phyloP scores from a whole-genome alignment of 106 monocot species.

The Triglochin maritima region DNA sequence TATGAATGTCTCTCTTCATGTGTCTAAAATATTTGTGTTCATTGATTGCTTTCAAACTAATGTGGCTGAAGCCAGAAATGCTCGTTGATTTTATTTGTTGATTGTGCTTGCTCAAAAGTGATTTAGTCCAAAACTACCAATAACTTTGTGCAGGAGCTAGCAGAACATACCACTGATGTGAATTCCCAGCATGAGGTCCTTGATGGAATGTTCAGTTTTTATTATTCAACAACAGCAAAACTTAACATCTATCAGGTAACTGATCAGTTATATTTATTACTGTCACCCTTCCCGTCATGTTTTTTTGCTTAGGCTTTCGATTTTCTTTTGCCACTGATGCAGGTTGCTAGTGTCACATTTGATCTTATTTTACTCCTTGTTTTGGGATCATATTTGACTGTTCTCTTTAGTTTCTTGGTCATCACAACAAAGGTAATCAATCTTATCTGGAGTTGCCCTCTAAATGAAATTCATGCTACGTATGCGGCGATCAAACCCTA shows the following conservation, averaged over 20 bases:
- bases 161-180: constrained; percentile 73
- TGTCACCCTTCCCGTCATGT: too few species aligned
- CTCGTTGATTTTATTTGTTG: too few species aligned
- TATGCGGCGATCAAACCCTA: not conserved
- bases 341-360: constrained; percentile 98
- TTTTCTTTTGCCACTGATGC: constrained; percentile 1
- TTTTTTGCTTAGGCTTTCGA: not conserved
- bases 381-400: constrained; percentile 70
- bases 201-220: constrained; percentile 92
- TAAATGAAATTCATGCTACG: not conserved
- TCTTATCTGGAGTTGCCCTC: not conserved
- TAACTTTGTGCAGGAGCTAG: constrained; percentile 52
- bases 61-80: too few species aligned
- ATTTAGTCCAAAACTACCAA: not conserved
- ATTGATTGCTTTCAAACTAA: too few species aligned
- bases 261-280: not conserved
- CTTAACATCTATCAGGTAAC: constrained; percentile 82
- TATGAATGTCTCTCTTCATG: too few species aligned
- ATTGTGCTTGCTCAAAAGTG: too few species aligned
- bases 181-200: constrained; percentile 64
- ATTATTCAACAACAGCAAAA: constrained; percentile 65
- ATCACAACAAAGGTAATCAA: constrained; percentile 71
- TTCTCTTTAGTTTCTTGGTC: constrained; percentile 89
- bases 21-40: too few species aligned
- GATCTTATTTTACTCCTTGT: constrained; percentile 79